Conservation (phyloP, 768 basidiomycete species). For the Boletus fagicola region DNA sequence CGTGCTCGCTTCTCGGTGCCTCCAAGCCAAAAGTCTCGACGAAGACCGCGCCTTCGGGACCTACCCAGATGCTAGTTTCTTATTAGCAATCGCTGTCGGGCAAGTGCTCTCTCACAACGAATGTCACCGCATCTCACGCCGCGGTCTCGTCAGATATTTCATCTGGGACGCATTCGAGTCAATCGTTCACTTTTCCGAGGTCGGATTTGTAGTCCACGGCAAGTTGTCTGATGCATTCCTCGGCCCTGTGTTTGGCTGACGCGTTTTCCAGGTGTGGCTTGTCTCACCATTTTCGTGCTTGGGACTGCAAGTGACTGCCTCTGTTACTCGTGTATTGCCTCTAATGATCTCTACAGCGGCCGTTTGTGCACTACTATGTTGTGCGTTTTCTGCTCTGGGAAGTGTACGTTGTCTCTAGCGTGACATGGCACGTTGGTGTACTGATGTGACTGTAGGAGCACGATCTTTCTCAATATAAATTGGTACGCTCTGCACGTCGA, state of each 20-base stretch:
- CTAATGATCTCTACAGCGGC: slow-evolving; percentile 41
- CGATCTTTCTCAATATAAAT: slow-evolving; percentile 84
- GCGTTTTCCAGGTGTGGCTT: slow-evolving; percentile 49
- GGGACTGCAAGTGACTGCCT: slow-evolving; percentile 56
- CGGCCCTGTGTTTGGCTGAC: slow-evolving; percentile 1
- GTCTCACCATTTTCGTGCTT: slow-evolving; percentile 62
- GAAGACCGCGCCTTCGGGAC: slow-evolving; percentile 78
- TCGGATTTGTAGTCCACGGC: slow-evolving; percentile 81
- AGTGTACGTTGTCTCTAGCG: slow-evolving; percentile 42
- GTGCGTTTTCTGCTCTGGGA: slow-evolving; percentile 84
- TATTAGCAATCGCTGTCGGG: slow-evolving; percentile 72
- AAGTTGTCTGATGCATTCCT: slow-evolving; percentile 14
- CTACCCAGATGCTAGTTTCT: slow-evolving; percentile 53
- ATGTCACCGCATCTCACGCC: neutral
- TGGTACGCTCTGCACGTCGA: slow-evolving; percentile 48
- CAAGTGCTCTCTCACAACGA: slow-evolving; percentile 30
- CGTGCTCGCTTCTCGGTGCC: slow-evolving; percentile 55
- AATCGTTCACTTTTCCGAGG: slow-evolving; percentile 60
- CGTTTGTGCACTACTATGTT: slow-evolving; percentile 79
- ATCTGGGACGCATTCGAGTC: slow-evolving; percentile 82
- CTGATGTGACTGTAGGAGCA: slow-evolving; percentile 49
- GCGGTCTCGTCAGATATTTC: slow-evolving; percentile 54
- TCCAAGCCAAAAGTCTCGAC: slow-evolving; percentile 46
- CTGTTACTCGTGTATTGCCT: neutral
- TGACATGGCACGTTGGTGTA: neutral